Evolutionary conservation across 208 protist species (phyloP), one percentile per base, ranked within the genome.

Genomic region (Crithidia sp.): DNA sequence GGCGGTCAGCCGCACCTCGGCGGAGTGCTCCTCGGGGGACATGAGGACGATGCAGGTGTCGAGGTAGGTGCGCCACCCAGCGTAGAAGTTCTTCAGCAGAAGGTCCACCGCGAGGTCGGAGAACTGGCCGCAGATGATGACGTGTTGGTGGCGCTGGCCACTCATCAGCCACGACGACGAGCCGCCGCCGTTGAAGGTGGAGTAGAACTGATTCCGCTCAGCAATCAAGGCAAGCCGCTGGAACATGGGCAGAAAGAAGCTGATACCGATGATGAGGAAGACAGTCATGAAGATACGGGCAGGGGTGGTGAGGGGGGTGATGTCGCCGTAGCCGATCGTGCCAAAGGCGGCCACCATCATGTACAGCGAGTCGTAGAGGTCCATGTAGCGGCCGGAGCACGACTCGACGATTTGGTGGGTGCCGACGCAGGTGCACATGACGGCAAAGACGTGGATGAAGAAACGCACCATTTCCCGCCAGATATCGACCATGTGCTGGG

Each of bases 251-350:
- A 92, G 68, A 66, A 95, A 95, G 71, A 88, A 88, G 81, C 85
- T 85, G n/a, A 95, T 74, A 44, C 84, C 90, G 45, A 93, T 76
- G n/a, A 95, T 71, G 59, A 84, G 72, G 75, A 93, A 95, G 17
- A 76, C 64, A 3, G 67, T 86, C 85, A 90, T 90, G 74, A 95
- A 83, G 43, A 95, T 60, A 44, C 90, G 87, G 14, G 81, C 87
- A 2, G 81, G 80, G 17, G 87, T 85, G 41, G 88, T 85, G 10
- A 49, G 47, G 12, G 86, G 76, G 36, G 69, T 71, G 14, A 90
- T 57, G 68, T 95, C 90, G 64, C 90, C 90, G 73, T 86, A 95
- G 44, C 90, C 90, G 73, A 95, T 92, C 36, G 90, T 95, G 10
- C 67, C 81, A 64, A 93, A 91, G 53, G 84, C 78, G 40, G 83